Base-by-base conservation (phyloP, 1,139 yeast genomes). In the Lizanozyma gosingica region DNA sequence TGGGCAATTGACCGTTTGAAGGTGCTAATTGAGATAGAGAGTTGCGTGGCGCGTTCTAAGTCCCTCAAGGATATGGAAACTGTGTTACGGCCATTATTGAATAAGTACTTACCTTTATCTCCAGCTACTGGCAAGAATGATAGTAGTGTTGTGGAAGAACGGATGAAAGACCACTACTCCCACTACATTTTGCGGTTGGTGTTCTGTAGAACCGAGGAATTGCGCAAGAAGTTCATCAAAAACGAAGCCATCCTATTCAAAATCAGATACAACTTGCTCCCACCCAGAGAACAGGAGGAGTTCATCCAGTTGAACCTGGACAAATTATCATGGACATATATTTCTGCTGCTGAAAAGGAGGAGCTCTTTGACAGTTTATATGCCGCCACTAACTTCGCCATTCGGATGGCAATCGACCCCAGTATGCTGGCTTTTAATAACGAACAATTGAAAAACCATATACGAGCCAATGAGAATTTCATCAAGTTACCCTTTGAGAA, bases 1-100 rank as follows among this genome's bases (percentile, higher is more conserved):
- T 92, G 97, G 97, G 97, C 97, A 6, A 83, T 92, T 39, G 97
- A 92, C 54, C 68, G 99, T 46, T 71, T 92, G 47, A 80, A 82
- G 54, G 78, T 92, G 8, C 70, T 94, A 44, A 76, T 87, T 43
- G 96, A 88, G 56, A 81, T 92, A 39, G 97, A 90, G 54, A 76
- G 88, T 4, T 78, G 83, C 49, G 58, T 72, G 38, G 78, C 83
- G 33, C 71, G 94, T 47, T 80, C 82, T 46, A 80, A 80, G 53
- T 61, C 75, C 1, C 58, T 73, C 39, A 75, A 73, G 47, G 97
- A 88, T 43, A 75, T 78, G 37, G 92, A 83, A 50, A 56, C 64
- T 9, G 64, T 76, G 11, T 63, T 92, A 49, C 78, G 75, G 48
- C 94, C 94, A 1, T 57, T 83, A 41, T 56, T 92, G 35, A 69